Base-by-base conservation (phyloP, 2,329 filamentous ascomycete genomes). In the Diaporthe longicolla region DNA sequence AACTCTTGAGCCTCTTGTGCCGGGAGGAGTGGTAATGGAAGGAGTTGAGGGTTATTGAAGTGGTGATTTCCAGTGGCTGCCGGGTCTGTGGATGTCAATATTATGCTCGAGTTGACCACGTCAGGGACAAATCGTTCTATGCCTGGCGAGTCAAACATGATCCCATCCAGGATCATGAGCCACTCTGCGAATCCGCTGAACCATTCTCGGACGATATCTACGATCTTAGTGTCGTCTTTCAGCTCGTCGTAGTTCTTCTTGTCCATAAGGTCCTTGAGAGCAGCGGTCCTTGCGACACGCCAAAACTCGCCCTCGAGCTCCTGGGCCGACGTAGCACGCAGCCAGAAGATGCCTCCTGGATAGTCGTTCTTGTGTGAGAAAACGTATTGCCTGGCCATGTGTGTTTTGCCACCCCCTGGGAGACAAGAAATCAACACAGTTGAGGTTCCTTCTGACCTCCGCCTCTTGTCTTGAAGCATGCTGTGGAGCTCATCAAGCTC, bases 331-430 rank as follows among this genome's bases (percentile, higher is more conserved):
- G 90, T 92, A 11, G 91, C 90, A 65, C 91, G 87, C 21, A 93
- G 87, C 92, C 92, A 94, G 80, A 93, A 94, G 57, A 93, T 86
- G 1, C 92, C 92, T 1, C 91, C 91, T 0, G 89, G 87, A 77
- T 92, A 94, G 74, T 89, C 84, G 6, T 86, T 82, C 48, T 85
- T 88, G 77, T 93, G 88, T 6, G 84, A 81, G 77, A 91, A 93
- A 40, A 93, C 88, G 79, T 93, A 94, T 80, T 94, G 87, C 4
- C 92, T 87, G 37, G 91, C 91, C 19, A 94, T 83, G 78, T 93
- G 92, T 1, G 91, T 91, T 81, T 94, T 94, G 3, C 92, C 92
- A 19, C 89, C 89, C 1, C 92, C 92, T 2, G 91, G 89, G 52
- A 91, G 88, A 48, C 90, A 90, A 76, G 90, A 89, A 15, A 94